Base-by-base conservation (phyloP, 352 stramenopile species). In the Pythium brachiatum region DNA sequence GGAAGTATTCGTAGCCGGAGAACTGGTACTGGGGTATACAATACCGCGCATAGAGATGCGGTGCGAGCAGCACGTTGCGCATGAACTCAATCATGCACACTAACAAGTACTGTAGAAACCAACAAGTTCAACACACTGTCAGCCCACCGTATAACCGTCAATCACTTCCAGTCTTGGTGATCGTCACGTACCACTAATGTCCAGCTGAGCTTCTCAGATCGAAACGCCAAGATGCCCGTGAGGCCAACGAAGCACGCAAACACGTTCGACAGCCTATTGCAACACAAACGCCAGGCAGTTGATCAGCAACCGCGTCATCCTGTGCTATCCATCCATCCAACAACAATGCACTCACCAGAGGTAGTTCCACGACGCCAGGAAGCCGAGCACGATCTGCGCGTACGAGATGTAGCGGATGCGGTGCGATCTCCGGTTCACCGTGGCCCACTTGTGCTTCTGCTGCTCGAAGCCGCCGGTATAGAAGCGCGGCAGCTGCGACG, bases 161-260 rank as follows among this genome's bases (percentile, higher is more conserved):
- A 60, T 27, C 18, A 25, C 52, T 26, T 44, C 46, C 1, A 34
- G 12, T 39, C 41, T 9, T 18, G 29, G 0, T 44, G 21, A n/a
- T 64, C 58, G 36, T 18, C 38, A 73, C 81, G 61, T 53, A 89
- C 82, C 72, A 94, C 79, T 38, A 92, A 55, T 21, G 82, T 87
- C 81, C 83, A 90, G 62, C 84, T 90, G 67, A 88, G 83, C 60
- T 85, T 80, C 50, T 94, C 85, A 0, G 81, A 89, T 25, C 75
- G 79, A 55, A 83, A 83, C n/a, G 85, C 83, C 41, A 90, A 52
- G 25, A 92, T 63, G 2, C 85, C 85, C 20, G 89, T 73, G 56
- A 80, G 57, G 0, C 85, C 85, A 29, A 89, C 80, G 32, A 90
- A 73, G 47, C 75, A 78, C 62, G 82, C 80, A 64, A 94, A 90